Evolutionary conservation across 2,329 filamentous ascomycete species (phyloP).

Genomic region (Didymella pomorum): DNA sequence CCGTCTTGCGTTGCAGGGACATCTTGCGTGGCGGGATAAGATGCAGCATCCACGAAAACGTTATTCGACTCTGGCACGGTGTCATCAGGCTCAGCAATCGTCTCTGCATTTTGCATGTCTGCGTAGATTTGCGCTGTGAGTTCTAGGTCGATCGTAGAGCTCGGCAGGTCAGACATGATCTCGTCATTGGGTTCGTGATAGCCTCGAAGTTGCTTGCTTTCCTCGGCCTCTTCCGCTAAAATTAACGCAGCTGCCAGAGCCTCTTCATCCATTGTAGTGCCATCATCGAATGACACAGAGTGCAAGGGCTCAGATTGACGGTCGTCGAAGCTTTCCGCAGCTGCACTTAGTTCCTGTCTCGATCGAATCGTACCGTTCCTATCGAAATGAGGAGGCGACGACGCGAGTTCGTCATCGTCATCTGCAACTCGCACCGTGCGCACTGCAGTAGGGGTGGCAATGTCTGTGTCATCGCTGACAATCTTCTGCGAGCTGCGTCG

Average conservation of each 20-base stretch:
- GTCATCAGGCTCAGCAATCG: constrained; percentile 12
- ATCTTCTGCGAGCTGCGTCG: constrained; percentile 39
- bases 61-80: constrained; percentile 30
- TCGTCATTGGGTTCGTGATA: constrained; percentile 17
- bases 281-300: constrained; percentile 43
- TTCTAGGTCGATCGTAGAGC: constrained; percentile 44
- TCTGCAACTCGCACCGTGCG: constrained; percentile 31
- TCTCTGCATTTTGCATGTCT: constrained; percentile 38
- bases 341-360: constrained; percentile 7
- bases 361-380: constrained; percentile 10
- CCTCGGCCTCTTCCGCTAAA: constrained; percentile 17
- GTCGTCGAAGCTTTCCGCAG: constrained; percentile 30
- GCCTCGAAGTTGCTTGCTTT: constrained; percentile 8
- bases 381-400: constrained; percentile 48
- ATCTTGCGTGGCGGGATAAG: constrained; percentile 21
- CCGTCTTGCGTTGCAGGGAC: constrained; percentile 15
- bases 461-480: constrained; percentile 36
- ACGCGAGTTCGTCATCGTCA: constrained; percentile 43
- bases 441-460: constrained; percentile 41
- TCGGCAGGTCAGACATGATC: constrained; percentile 37
- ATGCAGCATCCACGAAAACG: constrained; percentile 36
- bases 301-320: constrained; percentile 26
- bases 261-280: constrained; percentile 45
- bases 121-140: constrained; percentile 48
- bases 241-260: constrained; percentile 28